Evolutionary conservation across 768 basidiomycete genomes (phyloP), one percentile per base, ranked within the genome.

Genomic region (Kwoniella newhampshirensis): DNA sequence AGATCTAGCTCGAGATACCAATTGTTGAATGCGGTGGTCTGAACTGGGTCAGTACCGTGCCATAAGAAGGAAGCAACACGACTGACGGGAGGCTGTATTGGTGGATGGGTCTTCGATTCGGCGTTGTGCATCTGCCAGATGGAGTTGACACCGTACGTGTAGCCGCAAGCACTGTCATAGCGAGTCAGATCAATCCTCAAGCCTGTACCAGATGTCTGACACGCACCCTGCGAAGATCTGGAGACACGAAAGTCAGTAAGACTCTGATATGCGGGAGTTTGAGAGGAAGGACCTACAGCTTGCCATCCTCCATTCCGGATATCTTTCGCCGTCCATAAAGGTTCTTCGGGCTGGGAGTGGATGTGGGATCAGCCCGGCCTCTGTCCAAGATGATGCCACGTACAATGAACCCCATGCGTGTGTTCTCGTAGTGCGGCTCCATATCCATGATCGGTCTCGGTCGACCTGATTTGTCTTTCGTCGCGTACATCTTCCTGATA

Each of bases 351-450:
- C 32, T 37, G 35, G 32, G 27, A 63, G 9, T 21, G 49, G 57
- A n/a, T 27, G 20, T 27, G 25, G 13, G 30, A 13, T 40, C 21
- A 49, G 32, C 47, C 21, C 27, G 44, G 21, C 23, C 20, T n/a
- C n/a, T n/a, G n/a, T n/a, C n/a, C 11, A 35, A 54, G 59, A 8
- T 12, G 40, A 35, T 59, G 32, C 26, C 45, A 28, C 25, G 46
- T 54, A 41, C 39, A n/a, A n/a, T n/a, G n/a, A n/a, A n/a, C n/a
- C n/a, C n/a, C n/a, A n/a, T n/a, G n/a, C n/a, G n/a, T n/a, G n/a
- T n/a, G n/a, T n/a, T 56, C 47, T 63, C 62, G 23, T 63, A 63
- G 39, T 63, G 62, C 12, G 58, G 41, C 48, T 63, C 62, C 39
- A 63, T 26, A 25, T 63, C 62, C 7, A 63, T 54, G 26, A 63